These are phyloP conservation scores for Lupinus albus DNA, from an alignment of 306 rosid genomes.

Conservation along the genomic window DNA sequence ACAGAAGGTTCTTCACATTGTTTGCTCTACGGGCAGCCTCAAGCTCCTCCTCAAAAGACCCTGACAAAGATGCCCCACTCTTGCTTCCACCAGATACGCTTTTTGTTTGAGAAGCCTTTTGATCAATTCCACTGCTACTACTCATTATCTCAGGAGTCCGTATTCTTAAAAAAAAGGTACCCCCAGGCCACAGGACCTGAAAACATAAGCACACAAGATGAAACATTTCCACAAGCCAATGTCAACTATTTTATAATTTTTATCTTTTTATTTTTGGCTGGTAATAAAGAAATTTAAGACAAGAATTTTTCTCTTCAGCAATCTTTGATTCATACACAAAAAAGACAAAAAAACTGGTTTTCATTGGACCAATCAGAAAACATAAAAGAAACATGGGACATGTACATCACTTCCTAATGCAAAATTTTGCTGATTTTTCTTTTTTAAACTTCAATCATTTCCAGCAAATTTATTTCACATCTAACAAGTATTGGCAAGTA, in stretches of 20 bases:
- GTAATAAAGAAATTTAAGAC: conserved; percentile 5
- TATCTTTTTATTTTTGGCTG: neutral
- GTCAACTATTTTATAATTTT: conserved; percentile 20
- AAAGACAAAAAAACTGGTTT: conserved; percentile 21
- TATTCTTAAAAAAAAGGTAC: conserved; percentile 63
- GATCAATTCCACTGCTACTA: conserved; percentile 41
- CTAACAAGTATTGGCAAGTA: conserved; percentile 9
- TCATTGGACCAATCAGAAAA: conserved; percentile 15
- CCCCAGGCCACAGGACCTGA: conserved; percentile 94
- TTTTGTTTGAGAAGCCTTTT: conserved; percentile 44
- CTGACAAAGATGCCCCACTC: conserved; percentile 51
- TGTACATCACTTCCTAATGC: conserved; percentile 6
- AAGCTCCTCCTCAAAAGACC: conserved; percentile 82
- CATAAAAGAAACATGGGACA: neutral
- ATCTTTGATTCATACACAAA: neutral
- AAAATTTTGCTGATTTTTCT: neutral
- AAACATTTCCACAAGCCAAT: conserved; percentile 29
- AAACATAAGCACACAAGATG: conserved; percentile 38
- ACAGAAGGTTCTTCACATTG: conserved; percentile 78
- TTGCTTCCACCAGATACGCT: conserved; percentile 56
- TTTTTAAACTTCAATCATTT: neutral
- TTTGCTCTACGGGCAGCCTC: conserved; percentile 98
- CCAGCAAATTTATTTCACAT: neutral
- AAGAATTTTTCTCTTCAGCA: conserved; percentile 16
- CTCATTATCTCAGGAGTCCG: conserved; percentile 43